Base-by-base conservation (phyloP, 2,329 filamentous ascomycete species). In the Cyclaneusma minus region DNA sequence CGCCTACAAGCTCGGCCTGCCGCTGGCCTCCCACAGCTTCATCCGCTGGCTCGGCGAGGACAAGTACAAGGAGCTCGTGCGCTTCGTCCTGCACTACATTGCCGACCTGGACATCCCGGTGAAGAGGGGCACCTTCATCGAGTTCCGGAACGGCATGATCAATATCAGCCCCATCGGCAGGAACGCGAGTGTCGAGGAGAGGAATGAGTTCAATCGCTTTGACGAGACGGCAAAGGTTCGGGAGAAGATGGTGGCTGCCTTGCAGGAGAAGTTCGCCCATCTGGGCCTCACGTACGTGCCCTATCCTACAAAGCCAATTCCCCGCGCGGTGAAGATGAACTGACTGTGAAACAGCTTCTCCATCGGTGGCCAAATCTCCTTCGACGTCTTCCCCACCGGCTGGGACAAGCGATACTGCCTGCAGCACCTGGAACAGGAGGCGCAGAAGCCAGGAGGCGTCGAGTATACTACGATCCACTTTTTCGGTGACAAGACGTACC, bases 341-440 rank as follows among this genome's bases (percentile, higher is more conserved):
- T 29, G 25, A 25, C 11, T 8, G 12, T 5, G 29, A 20, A 25
- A 35, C 34, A 85, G 80, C 21, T 94, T 78, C 63, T 87, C 83
- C 36, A 92, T 98, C 44, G 89, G 89, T 42, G 89, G 89, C 28
- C 83, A 94, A 50, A 94, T 98, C 55, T 94, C 85, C 33, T 98
- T 98, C 53, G 89, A 98, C 49, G 80, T 95, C 44, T 98, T 98
- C 67, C 89, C 89, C 37, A 69, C 62, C 3, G 89, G 89, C 47
- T 98, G 89, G 89, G 89, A 98, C 60, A 98, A 95, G 73, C 93
- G 82, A 7, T 98, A 93, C 66, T 94, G 85, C 60, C 64, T 95
- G 40, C 62, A 69, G 42, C 85, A 94, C 55, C 62, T 95, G 35
- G 82, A 89, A 58, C 66, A 66, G 36, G 85, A 94, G 52, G 74